Conservation (phyloP, 805 yeast genomes). For the Candida ipomoeae region DNA sequence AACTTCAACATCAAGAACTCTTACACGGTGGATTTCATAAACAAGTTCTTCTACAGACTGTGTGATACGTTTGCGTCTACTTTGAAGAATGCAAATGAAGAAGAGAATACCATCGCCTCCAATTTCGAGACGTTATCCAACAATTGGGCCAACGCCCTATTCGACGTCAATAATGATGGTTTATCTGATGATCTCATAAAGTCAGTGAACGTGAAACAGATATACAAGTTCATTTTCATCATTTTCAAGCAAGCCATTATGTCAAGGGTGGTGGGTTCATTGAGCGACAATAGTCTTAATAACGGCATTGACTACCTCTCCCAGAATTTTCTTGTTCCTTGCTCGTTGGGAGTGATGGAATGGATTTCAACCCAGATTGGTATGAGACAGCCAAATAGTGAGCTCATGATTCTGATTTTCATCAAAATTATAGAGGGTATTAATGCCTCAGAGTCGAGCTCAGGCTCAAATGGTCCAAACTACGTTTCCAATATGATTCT, state of each 20-base stretch:
- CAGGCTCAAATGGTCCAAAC: constrained; percentile 8
- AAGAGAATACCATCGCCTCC: constrained; percentile 26
- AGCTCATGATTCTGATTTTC: constrained; percentile 12
- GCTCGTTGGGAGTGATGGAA: constrained; percentile 40
- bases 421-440: constrained; percentile 13
- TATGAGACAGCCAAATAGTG: constrained; percentile 10
- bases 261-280: constrained; percentile 52
- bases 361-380: constrained; percentile 25
- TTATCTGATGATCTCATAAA: constrained; percentile 79
- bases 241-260: constrained; percentile 68
- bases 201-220: constrained; percentile 60
- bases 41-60: constrained; percentile 30
- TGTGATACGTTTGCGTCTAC: constrained; percentile 27
- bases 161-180: constrained; percentile 63
- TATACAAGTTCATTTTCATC: constrained; percentile 64
- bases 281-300: constrained; percentile 56
- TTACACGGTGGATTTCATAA: constrained; percentile 30
- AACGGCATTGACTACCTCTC: constrained; percentile 85
- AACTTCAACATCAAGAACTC: constrained; percentile 25
- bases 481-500: constrained; percentile 13
- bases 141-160: constrained; percentile 78
- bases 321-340: constrained; percentile 66
- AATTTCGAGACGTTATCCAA: constrained; percentile 38
- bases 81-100: constrained; percentile 17
- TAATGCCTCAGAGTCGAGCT: constrained; percentile 6